A percentile compares a stretch with the other conserved stretches of the same genome.
These are phyloP conservation scores for Acephala macrosclerotiorum DNA, from an alignment of 2,329 filamentous ascomycete genomes.

Conservation along the genomic window DNA sequence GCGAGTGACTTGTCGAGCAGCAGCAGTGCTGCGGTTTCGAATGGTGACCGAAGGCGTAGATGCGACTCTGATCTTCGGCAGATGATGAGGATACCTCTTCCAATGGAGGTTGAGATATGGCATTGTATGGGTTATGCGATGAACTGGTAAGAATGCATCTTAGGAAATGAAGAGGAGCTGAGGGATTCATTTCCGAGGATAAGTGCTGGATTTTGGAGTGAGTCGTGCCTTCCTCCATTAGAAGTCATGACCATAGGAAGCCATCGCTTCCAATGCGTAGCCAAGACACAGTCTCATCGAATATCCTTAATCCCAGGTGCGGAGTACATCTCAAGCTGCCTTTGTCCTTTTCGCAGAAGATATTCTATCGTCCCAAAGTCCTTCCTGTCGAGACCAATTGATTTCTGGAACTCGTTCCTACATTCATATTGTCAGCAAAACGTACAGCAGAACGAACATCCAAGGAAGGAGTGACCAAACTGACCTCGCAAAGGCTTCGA, in stretches of 20 bases:
- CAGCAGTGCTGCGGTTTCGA: slow-evolving; percentile 23
- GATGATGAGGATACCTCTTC: slow-evolving; percentile 40
- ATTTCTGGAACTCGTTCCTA: slow-evolving; percentile 79
- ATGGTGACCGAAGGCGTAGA: slow-evolving; percentile 26
- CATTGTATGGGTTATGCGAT: slow-evolving; percentile 34
- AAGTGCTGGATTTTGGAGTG: not conserved
- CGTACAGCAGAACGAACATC: not conserved
- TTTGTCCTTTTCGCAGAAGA: slow-evolving; percentile 68
- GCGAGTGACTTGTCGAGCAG: not conserved
- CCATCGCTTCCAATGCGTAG: not conserved
- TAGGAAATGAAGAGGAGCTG: slow-evolving; percentile 29
- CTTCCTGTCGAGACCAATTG: slow-evolving; percentile 66
- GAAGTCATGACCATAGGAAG: not conserved
- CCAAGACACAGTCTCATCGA: slow-evolving; percentile 31
- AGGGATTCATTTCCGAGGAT: not conserved
- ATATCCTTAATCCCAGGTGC: slow-evolving; percentile 71
- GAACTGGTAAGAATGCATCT: slow-evolving; percentile 37
- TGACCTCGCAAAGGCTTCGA: slow-evolving; percentile 69
- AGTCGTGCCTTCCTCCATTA: slow-evolving; percentile 29
- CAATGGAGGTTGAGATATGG: slow-evolving; percentile 38
- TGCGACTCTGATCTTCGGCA: slow-evolving; percentile 38
- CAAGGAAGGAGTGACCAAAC: slow-evolving; percentile 31
- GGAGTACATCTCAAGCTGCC: slow-evolving; percentile 72
- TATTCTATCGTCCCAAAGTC: slow-evolving; percentile 76
- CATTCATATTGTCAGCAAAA: slow-evolving; percentile 15